Percentiles rank a stretch among this genome's conserved stretches.
phyloP scores from a whole-genome alignment of 768 basidiomycete genomes.

The Podaxis carcinomalis region DNA sequence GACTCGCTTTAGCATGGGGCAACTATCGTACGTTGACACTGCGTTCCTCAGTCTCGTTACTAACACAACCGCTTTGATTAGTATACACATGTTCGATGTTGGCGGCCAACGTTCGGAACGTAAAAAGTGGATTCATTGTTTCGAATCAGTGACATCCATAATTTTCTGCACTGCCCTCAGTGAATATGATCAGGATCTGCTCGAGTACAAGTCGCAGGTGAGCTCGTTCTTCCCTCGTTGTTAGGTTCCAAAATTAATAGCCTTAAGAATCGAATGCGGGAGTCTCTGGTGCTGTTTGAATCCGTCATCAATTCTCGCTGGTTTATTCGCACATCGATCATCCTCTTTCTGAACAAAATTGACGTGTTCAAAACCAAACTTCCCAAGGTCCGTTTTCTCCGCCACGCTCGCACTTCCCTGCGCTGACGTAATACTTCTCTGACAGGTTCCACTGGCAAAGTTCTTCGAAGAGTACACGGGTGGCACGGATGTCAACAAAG shows the following conservation, averaged over 20 bases:
- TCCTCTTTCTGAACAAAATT: constrained; percentile 91
- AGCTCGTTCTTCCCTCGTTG: constrained; percentile 16
- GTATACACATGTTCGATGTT: constrained; percentile 73
- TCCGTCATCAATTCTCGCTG: constrained; percentile 91
- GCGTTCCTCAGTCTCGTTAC: neutral
- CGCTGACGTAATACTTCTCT: neutral
- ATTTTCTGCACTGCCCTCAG: constrained; percentile 66
- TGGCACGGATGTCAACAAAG: constrained; percentile 88
- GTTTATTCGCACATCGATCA: constrained; percentile 90
- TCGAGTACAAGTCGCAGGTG: constrained; percentile 66
- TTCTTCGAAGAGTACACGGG: constrained; percentile 90
- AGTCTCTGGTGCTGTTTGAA: constrained; percentile 87
- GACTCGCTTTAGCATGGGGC: constrained; percentile 75
- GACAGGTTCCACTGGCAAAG: constrained; percentile 64
- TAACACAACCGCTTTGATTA: constrained; percentile 13
- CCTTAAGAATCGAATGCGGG: constrained; percentile 84
- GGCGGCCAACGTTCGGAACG: constrained; percentile 78
- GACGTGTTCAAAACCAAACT: constrained; percentile 91
- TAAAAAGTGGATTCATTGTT: constrained; percentile 78
- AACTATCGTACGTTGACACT: constrained; percentile 43
- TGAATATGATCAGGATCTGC: constrained; percentile 72
- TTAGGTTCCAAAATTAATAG: neutral
- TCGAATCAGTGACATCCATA: constrained; percentile 57
- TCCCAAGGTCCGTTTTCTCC: constrained; percentile 38
- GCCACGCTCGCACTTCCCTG: neutral